Conservation (phyloP, 2,329 filamentous ascomycete species). For the Purpureocillium lavendulum region DNA sequence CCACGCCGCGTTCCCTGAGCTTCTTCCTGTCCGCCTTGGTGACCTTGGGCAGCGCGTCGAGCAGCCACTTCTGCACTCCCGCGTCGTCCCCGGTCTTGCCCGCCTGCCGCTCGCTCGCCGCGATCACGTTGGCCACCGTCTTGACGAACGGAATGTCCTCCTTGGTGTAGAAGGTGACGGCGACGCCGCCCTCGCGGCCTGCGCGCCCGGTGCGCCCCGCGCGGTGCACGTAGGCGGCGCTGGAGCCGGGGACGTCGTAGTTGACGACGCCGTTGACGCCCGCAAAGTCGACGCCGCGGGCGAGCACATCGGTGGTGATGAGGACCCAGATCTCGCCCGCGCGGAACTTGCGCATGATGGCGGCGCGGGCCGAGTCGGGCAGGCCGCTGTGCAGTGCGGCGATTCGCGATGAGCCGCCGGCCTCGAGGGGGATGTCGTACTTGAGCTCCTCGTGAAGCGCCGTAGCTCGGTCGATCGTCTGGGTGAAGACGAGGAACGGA, state of each 20-base stretch:
- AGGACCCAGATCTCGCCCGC: conserved; percentile 92
- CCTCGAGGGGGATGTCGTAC: conserved; percentile 87
- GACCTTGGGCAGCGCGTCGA: conserved; percentile 77
- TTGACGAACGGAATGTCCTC: conserved; percentile 88
- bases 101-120: conserved; percentile 67
- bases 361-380: conserved; percentile 63
- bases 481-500: conserved; percentile 91
- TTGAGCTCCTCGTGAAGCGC: conserved; percentile 83
- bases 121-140: conserved; percentile 87
- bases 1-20: conserved; percentile 74
- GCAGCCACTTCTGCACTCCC: conserved; percentile 72
- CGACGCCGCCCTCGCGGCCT: conserved; percentile 77
- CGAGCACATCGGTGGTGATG: conserved; percentile 89
- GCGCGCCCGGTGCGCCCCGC: conserved; percentile 87
- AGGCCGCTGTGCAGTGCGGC: conserved; percentile 87
- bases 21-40: conserved; percentile 77
- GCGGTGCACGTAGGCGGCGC: conserved; percentile 85
- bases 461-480: conserved; percentile 85
- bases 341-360: conserved; percentile 83
- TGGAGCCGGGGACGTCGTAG: conserved; percentile 91
- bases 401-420: conserved; percentile 75
- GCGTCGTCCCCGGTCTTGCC: conserved; percentile 43
- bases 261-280: conserved; percentile 96
- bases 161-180: conserved; percentile 90
- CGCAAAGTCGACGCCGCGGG: conserved; percentile 87